phyloP scores from a whole-genome alignment of 2,329 filamentous ascomycete genomes.

The Paraconiothyrium brasiliense region DNA sequence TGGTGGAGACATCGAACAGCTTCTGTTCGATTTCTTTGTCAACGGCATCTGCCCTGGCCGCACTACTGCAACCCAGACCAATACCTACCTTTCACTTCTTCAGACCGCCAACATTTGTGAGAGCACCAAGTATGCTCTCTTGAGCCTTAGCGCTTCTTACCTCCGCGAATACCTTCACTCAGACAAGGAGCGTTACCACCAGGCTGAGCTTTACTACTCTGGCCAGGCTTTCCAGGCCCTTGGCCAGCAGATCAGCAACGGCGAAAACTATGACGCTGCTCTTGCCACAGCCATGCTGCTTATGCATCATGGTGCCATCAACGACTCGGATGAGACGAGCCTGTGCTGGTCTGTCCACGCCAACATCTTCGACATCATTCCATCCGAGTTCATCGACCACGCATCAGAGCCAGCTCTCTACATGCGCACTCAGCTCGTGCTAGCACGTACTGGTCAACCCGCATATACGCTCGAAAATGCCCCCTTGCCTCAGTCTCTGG shows the following conservation, averaged over 20 bases:
- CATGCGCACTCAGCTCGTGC: slow-evolving; percentile 39
- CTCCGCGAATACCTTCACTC: slow-evolving; percentile 41
- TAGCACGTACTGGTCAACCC: slow-evolving; percentile 41
- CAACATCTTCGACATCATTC: slow-evolving; percentile 44
- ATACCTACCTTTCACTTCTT: slow-evolving; percentile 38
- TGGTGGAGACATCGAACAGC: slow-evolving; percentile 39
- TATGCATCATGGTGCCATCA: slow-evolving; percentile 43
- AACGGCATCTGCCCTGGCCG: slow-evolving; percentile 45
- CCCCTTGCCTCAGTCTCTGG: slow-evolving; percentile 32
- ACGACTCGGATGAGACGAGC: slow-evolving; percentile 34
- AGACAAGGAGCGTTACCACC: slow-evolving; percentile 39
- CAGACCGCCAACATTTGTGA: slow-evolving; percentile 35
- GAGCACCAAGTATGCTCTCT: slow-evolving; percentile 43
- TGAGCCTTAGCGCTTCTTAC: slow-evolving; percentile 45
- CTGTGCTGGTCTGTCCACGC: slow-evolving; percentile 47
- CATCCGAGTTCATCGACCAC: slow-evolving; percentile 31
- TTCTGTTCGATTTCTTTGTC: slow-evolving; percentile 43
- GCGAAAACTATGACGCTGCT: slow-evolving; percentile 40
- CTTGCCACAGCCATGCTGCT: slow-evolving; percentile 46
- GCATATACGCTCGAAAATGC: slow-evolving; percentile 31
- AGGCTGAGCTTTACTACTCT: slow-evolving; percentile 46
- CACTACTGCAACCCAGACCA: slow-evolving; percentile 36
- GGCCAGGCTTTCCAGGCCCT: slow-evolving; percentile 42
- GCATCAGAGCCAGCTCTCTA: slow-evolving; percentile 41
- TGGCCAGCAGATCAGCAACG: slow-evolving; percentile 37